Conservation (phyloP, 2,329 filamentous ascomycete species). For the Chaetomium olivaceum region DNA sequence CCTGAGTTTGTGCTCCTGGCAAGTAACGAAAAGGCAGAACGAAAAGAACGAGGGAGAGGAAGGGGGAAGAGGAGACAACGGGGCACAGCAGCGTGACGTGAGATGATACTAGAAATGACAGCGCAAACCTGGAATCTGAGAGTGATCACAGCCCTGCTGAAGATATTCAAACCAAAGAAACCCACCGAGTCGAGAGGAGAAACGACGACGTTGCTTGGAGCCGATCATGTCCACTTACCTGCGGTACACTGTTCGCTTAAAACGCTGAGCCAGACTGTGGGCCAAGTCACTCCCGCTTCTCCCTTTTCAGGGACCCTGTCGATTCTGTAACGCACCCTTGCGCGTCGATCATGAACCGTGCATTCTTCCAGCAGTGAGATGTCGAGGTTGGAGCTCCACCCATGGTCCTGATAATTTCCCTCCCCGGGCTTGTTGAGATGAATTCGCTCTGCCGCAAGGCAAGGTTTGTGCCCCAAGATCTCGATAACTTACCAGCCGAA, state of each 20-base stretch:
- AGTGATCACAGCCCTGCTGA: neutral
- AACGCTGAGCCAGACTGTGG: neutral
- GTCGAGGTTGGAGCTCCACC: conserved; percentile 10
- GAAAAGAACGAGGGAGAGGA: neutral
- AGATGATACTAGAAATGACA: neutral
- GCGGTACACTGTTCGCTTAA: neutral
- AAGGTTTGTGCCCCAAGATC: conserved; percentile 13
- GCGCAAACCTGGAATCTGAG: neutral
- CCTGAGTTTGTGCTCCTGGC: neutral
- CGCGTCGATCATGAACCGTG: conserved; percentile 28
- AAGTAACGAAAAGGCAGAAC: neutral
- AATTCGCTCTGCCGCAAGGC: conserved; percentile 19
- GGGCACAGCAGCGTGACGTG: neutral
- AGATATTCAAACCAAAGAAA: neutral
- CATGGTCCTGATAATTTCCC: conserved; percentile 31
- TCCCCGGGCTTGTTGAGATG: conserved; percentile 27
- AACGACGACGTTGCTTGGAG: neutral
- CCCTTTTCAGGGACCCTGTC: conserved; percentile 26
- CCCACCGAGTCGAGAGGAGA: neutral
- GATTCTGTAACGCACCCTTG: conserved; percentile 35
- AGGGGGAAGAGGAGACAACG: neutral
- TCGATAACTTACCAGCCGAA: neutral
- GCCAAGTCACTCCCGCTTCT: conserved; percentile 7
- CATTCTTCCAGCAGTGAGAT: neutral
- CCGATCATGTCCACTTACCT: neutral